Evolutionary conservation across 2,329 filamentous ascomycete genomes (phyloP), one percentile per base, ranked within the genome.

Genomic region (Aspergillaceae sp.): DNA sequence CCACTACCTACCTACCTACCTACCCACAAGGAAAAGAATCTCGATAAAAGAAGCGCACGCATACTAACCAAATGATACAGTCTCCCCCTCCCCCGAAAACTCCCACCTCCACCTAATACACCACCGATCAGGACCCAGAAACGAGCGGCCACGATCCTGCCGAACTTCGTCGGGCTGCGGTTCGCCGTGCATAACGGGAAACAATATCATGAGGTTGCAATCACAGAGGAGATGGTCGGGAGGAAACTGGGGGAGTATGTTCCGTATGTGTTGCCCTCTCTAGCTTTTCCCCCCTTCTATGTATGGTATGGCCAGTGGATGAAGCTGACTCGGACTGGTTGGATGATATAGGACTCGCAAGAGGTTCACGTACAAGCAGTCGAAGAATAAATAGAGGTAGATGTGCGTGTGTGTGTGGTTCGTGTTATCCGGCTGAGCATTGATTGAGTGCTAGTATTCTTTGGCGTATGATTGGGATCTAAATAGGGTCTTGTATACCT

Each of bases 181-280:
- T 96, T 96, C 68, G 84, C 90, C 68, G 80, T 96, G 49, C 85
- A 96, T 73, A 94, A 95, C 66, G 90, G 90, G 60, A 94, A 92
- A 73, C 78, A 78, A 30, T 95, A 95, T 68, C 72, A 84, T 57
- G 86, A 92, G 56, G 77, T 95, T 45, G 77, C 76, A 54, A 86
- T 96, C 52, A 94, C 89, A 10, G 90, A 95, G 66, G 87, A 95
- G 61, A 96, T 96, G 90, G 90, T 96, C 42, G 90, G 90, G 45
- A 86, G 92, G 69, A 96, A 95, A 72, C 76, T 96, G 56, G 90
- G 90, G 58, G 90, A 96, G 71, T 96, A 95, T 66, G 83, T 88
- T 51, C 74, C 80, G 89, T 95, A 79, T 61, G 87, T 80, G 19
- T 19, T 19, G 19, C 19, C 19, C 19, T 19, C 19, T 19, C 19